Base-by-base conservation (phyloP, 108 stramenopile species). In the Schizochytrium sp. region DNA sequence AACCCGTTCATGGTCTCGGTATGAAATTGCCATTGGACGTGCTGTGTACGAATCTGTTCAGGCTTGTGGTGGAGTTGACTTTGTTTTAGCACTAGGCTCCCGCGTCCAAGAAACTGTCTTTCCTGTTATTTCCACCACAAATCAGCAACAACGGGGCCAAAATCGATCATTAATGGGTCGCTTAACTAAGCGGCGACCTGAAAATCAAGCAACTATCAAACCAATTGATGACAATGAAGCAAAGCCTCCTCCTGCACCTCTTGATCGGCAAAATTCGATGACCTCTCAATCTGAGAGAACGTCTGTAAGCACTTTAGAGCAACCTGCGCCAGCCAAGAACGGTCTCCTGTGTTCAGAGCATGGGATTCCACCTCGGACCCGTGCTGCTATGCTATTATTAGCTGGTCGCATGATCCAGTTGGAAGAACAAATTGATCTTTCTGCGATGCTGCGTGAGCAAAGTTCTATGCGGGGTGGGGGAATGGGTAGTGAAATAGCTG, bases 381-480 rank as follows among this genome's bases (percentile, higher is more conserved):
- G 76, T 10, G 76, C 76, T 5, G 76, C 76, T 13, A 83, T 83
- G 76, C n/a, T 83, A n/a, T 28, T 83, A 5, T 53, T 83, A 10
- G 53, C 28, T 5, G 76, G 76, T n/a, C 47, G 76, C 47, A 83
- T 83, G 76, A 50, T 83, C 38, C 76, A 55, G 38, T 53, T 83
- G 28, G 76, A 83, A n/a, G 76, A 83, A 38, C 47, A 50, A 7
- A 55, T 83, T 40, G 10, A 49, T 28, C 47, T 10, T 55, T 47
- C 76, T 3, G 76, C 76, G 0, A 42, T 40, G 10, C 28, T 53
- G 76, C 8, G 64, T 44, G 76, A 17, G 53, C 53, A 10, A 17
- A 53, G 64, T 38, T 44, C 13, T 10, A 10, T 10, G 57, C 57
- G 64, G 64, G 12, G 42, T 38, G 42, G 64, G 64, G 10, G 64